phyloP scores from a whole-genome alignment of 176 grass and related monocot genomes.

The Rhynchospora breviuscula region DNA sequence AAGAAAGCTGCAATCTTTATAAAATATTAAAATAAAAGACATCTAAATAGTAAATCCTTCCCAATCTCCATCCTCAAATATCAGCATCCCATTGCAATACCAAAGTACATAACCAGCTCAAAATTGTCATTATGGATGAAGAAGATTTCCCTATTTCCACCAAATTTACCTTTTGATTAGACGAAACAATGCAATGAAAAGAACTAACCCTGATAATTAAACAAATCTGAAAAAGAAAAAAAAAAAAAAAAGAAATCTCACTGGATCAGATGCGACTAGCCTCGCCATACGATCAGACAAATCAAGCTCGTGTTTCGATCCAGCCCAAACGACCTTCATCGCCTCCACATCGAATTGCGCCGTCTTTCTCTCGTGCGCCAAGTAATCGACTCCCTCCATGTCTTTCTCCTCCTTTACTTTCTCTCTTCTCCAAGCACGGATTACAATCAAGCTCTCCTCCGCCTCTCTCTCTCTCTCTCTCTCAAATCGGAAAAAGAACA shows the following conservation, averaged over 20 bases:
- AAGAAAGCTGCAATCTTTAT: not conserved
- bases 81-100: not conserved
- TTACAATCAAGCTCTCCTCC: not conserved
- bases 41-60: not conserved
- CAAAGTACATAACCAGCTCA: too few species aligned
- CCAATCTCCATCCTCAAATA: not conserved
- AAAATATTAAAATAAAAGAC: not conserved
- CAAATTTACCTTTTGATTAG: not conserved
- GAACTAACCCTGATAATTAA: not conserved
- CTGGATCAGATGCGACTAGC: conserved; percentile 85
- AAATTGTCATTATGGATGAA: not conserved
- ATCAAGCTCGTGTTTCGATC: conserved; percentile 74
- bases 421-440: not conserved
- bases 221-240: not conserved
- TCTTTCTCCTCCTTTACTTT: not conserved
- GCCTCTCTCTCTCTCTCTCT: conserved; percentile 3
- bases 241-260: conserved; percentile 17
- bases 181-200: not conserved
- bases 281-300: conserved; percentile 79
- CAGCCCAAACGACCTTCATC: conserved; percentile 96
- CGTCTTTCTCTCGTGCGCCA: conserved; percentile 55
- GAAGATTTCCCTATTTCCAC: not conserved
- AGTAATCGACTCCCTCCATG: conserved; percentile 49
- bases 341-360: conserved; percentile 68
- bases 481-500: not conserved